These are phyloP conservation scores for Eucalyptus curtisii DNA, from an alignment of 345 rosid genomes.

Conservation along the genomic window DNA sequence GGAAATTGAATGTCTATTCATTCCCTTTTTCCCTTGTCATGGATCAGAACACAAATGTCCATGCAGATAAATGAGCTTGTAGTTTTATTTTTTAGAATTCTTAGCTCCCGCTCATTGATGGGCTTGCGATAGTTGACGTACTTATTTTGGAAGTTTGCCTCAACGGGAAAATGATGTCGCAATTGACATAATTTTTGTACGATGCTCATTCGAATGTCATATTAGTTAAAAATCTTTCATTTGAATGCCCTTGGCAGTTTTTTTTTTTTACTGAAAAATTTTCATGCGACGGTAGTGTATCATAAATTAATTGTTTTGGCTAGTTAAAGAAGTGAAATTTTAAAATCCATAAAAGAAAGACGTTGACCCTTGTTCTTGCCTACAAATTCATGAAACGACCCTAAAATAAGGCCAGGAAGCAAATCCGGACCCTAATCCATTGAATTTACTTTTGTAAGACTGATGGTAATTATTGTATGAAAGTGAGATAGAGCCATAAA, in stretches of 20 bases:
- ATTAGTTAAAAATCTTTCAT: not conserved
- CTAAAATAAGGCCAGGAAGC: not conserved
- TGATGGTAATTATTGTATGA: not conserved
- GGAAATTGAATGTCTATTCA: too few relatives aligned
- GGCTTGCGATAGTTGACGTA: not conserved
- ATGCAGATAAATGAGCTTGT: not conserved
- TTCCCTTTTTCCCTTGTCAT: not conserved
- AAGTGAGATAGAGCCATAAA: not conserved
- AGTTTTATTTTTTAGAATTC: not conserved
- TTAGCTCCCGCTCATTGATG: not conserved
- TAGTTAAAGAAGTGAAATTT: rapidly evolving
- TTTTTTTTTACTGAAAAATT: not conserved
- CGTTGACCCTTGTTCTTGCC: not conserved
- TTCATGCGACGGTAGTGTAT: rapidly evolving
- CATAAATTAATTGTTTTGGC: not conserved
- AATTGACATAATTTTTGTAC: rapidly evolving
- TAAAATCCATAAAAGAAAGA: not conserved
- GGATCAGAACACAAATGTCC: not conserved
- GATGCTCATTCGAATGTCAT: rapidly evolving
- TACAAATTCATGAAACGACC: not conserved
- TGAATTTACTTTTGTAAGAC: not conserved
- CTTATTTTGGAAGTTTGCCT: not conserved
- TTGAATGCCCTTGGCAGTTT: rapidly evolving
- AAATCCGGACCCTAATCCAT: not conserved
- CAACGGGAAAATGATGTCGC: rapidly evolving